These are phyloP conservation scores for Saccharomyces hybrid DNA, from an alignment of 1,139 yeast genomes.

Conservation along the genomic window DNA sequence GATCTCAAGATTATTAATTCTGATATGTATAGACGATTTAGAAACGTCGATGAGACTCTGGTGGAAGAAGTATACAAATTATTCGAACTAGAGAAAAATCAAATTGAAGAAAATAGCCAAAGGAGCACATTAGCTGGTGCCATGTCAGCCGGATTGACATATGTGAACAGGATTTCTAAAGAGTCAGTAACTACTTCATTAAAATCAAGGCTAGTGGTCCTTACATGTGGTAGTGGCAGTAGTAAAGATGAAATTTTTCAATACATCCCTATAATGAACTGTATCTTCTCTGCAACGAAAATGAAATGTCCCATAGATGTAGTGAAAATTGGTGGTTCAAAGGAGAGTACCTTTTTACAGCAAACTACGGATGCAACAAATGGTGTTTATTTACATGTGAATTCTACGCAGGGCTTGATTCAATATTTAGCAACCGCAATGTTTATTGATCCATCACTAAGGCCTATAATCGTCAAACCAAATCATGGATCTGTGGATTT, in stretches of 20 bases:
- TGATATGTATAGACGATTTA: constrained; percentile 80
- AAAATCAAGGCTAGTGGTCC: constrained; percentile 65
- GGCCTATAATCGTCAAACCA: constrained; percentile 71
- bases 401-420: constrained; percentile 69
- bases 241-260: constrained; percentile 73
- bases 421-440: constrained; percentile 49
- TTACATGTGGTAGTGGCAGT: constrained; percentile 46
- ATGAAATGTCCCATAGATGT: constrained; percentile 86
- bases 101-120: constrained; percentile 21
- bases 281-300: constrained; percentile 93
- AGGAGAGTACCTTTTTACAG: constrained; percentile 75
- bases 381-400: constrained; percentile 75
- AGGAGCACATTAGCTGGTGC: constrained; percentile 68
- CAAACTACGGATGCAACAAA: constrained; percentile 95
- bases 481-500: constrained; percentile 85
- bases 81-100: constrained; percentile 31
- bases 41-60: constrained; percentile 71
- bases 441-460: constrained; percentile 72
- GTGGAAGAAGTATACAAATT: constrained; percentile 51
- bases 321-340: constrained; percentile 60
- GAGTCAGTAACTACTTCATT: constrained; percentile 43
- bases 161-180: constrained; percentile 61
- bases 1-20: constrained; percentile 28
- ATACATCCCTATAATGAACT: constrained; percentile 91
- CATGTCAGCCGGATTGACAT: constrained; percentile 57